Conservation (phyloP, 1,284 basidiomycete species). For the Pascua sp. region DNA sequence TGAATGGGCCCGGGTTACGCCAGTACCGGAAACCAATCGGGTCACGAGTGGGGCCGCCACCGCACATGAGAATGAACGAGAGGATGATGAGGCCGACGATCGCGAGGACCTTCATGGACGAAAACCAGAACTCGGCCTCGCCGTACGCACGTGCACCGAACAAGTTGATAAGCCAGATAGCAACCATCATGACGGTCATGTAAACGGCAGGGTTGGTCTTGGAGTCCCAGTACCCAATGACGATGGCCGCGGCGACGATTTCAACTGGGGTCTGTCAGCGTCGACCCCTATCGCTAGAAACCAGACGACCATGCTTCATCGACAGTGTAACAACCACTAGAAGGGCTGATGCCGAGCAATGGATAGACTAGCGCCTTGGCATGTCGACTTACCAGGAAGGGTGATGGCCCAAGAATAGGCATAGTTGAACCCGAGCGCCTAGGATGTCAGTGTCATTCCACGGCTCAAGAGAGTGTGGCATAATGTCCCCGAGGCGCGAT, state of each 20-base stretch:
- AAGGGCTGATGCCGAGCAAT: neutral
- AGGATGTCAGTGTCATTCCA: neutral
- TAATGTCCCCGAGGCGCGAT: too few relatives aligned
- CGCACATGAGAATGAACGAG: slow-evolving; percentile 66
- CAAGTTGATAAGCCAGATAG: slow-evolving; percentile 49
- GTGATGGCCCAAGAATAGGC: slow-evolving; percentile 43
- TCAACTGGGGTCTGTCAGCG: slow-evolving; percentile 16
- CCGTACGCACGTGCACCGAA: slow-evolving; percentile 41
- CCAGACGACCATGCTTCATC: neutral
- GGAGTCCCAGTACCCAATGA: slow-evolving; percentile 38
- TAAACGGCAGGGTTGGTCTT: slow-evolving; percentile 43
- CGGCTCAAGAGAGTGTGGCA: too few relatives aligned
- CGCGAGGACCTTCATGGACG: slow-evolving; percentile 32
- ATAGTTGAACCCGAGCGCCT: slow-evolving; percentile 32
- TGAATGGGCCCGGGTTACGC: slow-evolving; percentile 58
- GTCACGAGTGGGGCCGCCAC: slow-evolving; percentile 58
- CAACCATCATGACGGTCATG: slow-evolving; percentile 48
- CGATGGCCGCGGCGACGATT: slow-evolving; percentile 22
- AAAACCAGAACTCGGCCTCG: slow-evolving; percentile 42
- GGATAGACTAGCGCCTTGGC: neutral
- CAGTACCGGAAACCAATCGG: slow-evolving; percentile 57
- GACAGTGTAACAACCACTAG: neutral
- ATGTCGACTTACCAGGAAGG: slow-evolving; percentile 20
- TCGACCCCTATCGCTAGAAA: neutral
- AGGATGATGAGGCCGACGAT: slow-evolving; percentile 54